Evolutionary conservation across 31 red algal genomes (phyloP).

Genomic region (Asparagopsis taxiformis): DNA sequence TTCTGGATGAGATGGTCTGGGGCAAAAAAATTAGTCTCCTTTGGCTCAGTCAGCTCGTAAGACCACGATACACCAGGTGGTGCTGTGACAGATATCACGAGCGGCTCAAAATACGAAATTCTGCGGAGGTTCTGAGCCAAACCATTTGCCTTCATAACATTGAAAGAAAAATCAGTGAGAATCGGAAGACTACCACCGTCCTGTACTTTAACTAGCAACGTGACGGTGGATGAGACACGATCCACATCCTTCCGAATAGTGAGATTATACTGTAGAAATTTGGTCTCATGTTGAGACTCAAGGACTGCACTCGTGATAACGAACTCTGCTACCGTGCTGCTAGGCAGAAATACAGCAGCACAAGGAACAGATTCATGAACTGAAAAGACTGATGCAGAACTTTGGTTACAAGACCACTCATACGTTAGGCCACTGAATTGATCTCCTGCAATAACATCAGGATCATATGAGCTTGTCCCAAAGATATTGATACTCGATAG

Average conservation of each 20-base stretch:
- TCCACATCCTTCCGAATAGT: constrained; percentile 30
- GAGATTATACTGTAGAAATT: constrained; percentile 45
- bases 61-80: constrained; percentile 48
- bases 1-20: constrained; percentile 47
- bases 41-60: constrained; percentile 49
- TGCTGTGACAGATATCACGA: constrained; percentile 39
- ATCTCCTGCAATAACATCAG: constrained; percentile 25
- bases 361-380: constrained; percentile 15
- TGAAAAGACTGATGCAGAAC: constrained; percentile 32
- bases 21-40: constrained; percentile 46
- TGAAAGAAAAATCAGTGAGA: constrained; percentile 35
- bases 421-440: constrained; percentile 31
- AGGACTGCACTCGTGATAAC: constrained; percentile 23
- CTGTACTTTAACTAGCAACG: constrained; percentile 35
- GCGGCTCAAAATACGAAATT: constrained; percentile 48
- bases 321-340: constrained; percentile 14
- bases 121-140: constrained; percentile 28
- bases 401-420: constrained; percentile 41
- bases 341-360: constrained; percentile 28
- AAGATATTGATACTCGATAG: constrained; percentile 40
- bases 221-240: constrained; percentile 36
- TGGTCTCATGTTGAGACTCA: constrained; percentile 20
- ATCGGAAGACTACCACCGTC: constrained; percentile 21
- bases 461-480: constrained; percentile 49
- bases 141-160: constrained; percentile 35